phyloP scores from a whole-genome alignment of 2,329 filamentous ascomycete species.

The Cucurbitaria berberidis region DNA sequence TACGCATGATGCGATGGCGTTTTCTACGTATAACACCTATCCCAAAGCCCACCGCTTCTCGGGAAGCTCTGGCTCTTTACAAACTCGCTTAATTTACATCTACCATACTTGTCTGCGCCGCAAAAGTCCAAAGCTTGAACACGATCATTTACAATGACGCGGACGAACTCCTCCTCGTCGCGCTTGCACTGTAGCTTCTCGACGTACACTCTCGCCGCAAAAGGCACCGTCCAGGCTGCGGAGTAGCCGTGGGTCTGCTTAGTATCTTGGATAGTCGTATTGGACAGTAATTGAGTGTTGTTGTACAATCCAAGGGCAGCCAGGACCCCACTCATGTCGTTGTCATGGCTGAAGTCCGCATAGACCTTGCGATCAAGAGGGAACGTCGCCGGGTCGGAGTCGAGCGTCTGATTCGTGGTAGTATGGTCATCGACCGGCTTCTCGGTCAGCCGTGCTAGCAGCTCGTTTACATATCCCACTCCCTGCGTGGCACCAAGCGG shows the following conservation, averaged over 20 bases:
- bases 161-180: conserved; percentile 71
- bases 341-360: conserved; percentile 92
- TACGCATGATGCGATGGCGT: not conserved
- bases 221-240: conserved; percentile 80
- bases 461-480: conserved; percentile 85
- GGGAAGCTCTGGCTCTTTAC: conserved; percentile 79
- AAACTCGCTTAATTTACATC: conserved; percentile 73
- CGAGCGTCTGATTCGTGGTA: conserved; percentile 77
- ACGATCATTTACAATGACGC: conserved; percentile 82
- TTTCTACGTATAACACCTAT: conserved; percentile 58
- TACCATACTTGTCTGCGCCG: conserved; percentile 70
- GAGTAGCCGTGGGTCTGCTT: conserved; percentile 70
- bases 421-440: conserved; percentile 74
- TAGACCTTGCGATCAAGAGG: conserved; percentile 73
- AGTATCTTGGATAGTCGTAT: conserved; percentile 56
- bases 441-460: conserved; percentile 78
- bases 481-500: conserved; percentile 83
- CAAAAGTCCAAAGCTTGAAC: conserved; percentile 77
- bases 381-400: conserved; percentile 71
- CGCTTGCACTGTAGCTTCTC: conserved; percentile 79
- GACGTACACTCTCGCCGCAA: conserved; percentile 80
- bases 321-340: conserved; percentile 79
- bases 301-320: conserved; percentile 82
- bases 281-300: conserved; percentile 58
- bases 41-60: conserved; percentile 74